These are phyloP conservation scores for Cynara cardunculus DNA, from an alignment of 129 eudicot species.

Conservation along the genomic window DNA sequence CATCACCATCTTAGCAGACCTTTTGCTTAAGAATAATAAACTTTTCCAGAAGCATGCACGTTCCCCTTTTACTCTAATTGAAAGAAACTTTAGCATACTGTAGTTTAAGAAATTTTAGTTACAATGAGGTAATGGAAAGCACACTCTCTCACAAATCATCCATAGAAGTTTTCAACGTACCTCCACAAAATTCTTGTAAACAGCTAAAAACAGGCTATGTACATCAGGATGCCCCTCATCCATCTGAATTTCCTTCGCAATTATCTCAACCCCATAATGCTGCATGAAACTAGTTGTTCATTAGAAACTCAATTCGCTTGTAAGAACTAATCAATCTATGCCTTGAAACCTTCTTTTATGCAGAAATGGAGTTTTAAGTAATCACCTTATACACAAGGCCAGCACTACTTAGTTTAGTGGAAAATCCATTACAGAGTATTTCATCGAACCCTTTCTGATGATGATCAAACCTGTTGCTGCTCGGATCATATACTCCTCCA, in stretches of 20 bases:
- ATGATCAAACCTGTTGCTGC: conserved; percentile 72
- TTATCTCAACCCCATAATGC: conserved; percentile 82
- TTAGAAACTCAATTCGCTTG: neutral
- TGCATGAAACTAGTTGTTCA: conserved; percentile 14
- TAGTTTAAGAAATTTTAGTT: neutral
- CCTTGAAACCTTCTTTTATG: neutral
- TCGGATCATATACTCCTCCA: conserved; percentile 87
- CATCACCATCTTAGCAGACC: neutral
- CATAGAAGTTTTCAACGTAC: conserved; percentile 21
- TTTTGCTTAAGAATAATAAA: neutral
- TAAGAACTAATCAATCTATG: conserved; percentile 2
- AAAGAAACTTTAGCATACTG: neutral
- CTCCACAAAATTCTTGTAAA: conserved; percentile 73
- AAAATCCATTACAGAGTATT: conserved; percentile 77
- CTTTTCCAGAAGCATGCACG: neutral
- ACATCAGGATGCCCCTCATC: conserved; percentile 64
- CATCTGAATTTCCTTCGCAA: conserved; percentile 58
- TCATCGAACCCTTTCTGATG: conserved; percentile 89
- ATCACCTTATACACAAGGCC: conserved; percentile 94
- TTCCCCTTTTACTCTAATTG: conserved; percentile 23
- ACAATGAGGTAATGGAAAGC: neutral
- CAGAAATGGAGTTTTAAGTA: neutral
- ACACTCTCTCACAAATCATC: neutral
- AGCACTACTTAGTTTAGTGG: conserved; percentile 92
- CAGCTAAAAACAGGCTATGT: conserved; percentile 47